These are phyloP conservation scores for Aspergillus udagawae DNA, from an alignment of 2,329 filamentous ascomycete species.

Conservation along the genomic window DNA sequence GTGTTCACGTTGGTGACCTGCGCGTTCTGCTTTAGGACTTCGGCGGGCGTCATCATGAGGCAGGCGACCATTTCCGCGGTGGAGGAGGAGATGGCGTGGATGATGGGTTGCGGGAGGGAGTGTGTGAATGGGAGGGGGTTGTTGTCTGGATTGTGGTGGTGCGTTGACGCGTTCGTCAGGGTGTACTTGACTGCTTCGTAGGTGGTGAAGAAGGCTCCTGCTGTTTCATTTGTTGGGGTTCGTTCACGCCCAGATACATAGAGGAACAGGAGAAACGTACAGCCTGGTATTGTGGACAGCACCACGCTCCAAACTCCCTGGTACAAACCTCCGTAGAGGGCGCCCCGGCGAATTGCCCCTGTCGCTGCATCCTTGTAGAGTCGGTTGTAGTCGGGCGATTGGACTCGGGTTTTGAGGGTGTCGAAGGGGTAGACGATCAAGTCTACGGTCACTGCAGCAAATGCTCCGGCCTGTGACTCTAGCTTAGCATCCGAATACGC, in stretches of 20 bases:
- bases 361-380: constrained; percentile 59
- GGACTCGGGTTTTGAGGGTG: constrained; percentile 81
- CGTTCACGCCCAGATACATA: background rate
- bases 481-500: background rate
- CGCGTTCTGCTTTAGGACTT: constrained; percentile 91
- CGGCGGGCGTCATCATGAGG: constrained; percentile 79
- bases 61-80: constrained; percentile 80
- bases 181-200: constrained; percentile 73
- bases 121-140: constrained; percentile 23
- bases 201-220: constrained; percentile 83
- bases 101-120: constrained; percentile 61
- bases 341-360: constrained; percentile 50
- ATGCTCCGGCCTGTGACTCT: constrained; percentile 65
- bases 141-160: constrained; percentile 7
- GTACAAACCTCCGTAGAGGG: constrained; percentile 70
- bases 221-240: constrained; percentile 36
- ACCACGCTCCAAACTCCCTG: constrained; percentile 84
- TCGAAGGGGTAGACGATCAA: constrained; percentile 83
- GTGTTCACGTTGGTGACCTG: constrained; percentile 62
- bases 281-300: constrained; percentile 81
- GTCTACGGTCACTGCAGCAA: constrained; percentile 82
- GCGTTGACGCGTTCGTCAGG: constrained; percentile 50
- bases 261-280: constrained; percentile 39
- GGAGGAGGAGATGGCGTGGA: constrained; percentile 71
- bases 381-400: constrained; percentile 70